Evolutionary conservation across 2,329 filamentous ascomycete species (phyloP).

Genomic region (Fusarium buxicola): DNA sequence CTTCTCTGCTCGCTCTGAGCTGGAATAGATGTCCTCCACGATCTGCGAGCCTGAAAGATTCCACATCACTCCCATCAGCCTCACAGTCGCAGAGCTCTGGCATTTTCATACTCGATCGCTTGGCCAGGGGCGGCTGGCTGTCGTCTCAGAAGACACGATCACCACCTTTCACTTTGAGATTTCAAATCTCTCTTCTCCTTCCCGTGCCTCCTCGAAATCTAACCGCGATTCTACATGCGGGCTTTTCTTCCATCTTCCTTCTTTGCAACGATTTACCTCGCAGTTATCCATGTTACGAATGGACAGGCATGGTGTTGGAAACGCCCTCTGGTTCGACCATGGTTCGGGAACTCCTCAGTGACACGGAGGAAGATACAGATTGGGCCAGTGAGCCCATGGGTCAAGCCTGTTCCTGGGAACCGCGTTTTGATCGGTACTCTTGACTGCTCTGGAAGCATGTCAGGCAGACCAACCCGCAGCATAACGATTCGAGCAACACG

Average conservation of each 20-base stretch:
- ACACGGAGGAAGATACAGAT: not conserved
- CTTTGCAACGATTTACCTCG: slow-evolving; percentile 13
- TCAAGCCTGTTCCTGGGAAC: slow-evolving; percentile 12
- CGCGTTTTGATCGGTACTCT: slow-evolving; percentile 13
- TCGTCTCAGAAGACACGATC: slow-evolving; percentile 17
- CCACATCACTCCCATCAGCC: not conserved
- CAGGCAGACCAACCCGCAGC: not conserved
- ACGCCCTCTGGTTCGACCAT: slow-evolving; percentile 11
- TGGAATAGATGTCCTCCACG: not conserved
- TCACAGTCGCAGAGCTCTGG: slow-evolving; percentile 7
- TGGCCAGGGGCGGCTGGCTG: not conserved
- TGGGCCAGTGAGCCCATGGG: slow-evolving; percentile 1
- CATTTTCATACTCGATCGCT: slow-evolving; percentile 10
- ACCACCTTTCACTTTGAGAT: slow-evolving; percentile 15
- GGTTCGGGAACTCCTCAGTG: slow-evolving; percentile 12
- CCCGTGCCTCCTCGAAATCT: not conserved
- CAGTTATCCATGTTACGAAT: slow-evolving; percentile 19
- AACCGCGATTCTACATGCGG: slow-evolving; percentile 8
- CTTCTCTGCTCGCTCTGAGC: slow-evolving; percentile 18
- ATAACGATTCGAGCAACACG: slow-evolving; percentile 12
- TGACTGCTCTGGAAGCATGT: slow-evolving; percentile 6
- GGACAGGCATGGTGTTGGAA: slow-evolving; percentile 16
- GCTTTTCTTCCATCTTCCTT: slow-evolving; percentile 20
- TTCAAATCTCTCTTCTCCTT: slow-evolving; percentile 6
- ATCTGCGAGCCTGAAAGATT: slow-evolving; percentile 4